Base-by-base conservation (phyloP, 1,139 yeast genomes). In the Blastobotrys malaysiensis region DNA sequence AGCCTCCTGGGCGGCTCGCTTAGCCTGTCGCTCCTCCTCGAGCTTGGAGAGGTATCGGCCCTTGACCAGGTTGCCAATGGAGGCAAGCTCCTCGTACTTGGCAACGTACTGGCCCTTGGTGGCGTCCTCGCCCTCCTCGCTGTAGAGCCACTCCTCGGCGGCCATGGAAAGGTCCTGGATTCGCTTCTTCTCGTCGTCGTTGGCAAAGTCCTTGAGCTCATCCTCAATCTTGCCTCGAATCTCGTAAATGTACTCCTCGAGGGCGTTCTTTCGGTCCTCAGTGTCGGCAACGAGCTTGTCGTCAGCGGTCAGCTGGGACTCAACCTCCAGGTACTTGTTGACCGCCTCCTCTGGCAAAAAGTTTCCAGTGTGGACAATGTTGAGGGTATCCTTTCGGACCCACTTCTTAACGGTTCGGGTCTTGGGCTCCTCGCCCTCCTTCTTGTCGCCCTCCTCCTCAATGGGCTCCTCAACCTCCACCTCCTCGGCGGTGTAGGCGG, bases 251-350 rank as follows among this genome's bases (percentile, higher is more conserved):
- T 93, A 93, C 79, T 93, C 99, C 80, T 93, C 99, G 61, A 95
- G 82, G 63, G 97, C 95, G 73, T 93, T 93, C 88, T 93, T 93
- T 76, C 91, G 89, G 78, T 93, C 98, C 79, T 93, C 99, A 63
- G 99, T 95, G 78, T 93, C 98, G 65, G 96, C 96, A 63, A 93
- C 97, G 66, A 93, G 84, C 79, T 90, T 93, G 77, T 95, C 99
- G 71, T 86, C 91, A 71, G 89, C 82, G 62, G 82, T 80, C 84
- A 93, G 77, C 71, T 87, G 80, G 69, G 83, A 82, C 79, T 93
- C 99, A 73, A 78, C 77, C 79, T 93, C 98, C 61, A 87, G 78
- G 65, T 78, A 80, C 55, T 74, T 74, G 66, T 83, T 78, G 73
- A 89, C 80, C 59, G 72, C 73, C 50, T 73, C 71, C 55, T 78